These are phyloP conservation scores for Aspergillus arachidicola DNA, from an alignment of 2,329 filamentous ascomycete genomes.

Conservation along the genomic window DNA sequence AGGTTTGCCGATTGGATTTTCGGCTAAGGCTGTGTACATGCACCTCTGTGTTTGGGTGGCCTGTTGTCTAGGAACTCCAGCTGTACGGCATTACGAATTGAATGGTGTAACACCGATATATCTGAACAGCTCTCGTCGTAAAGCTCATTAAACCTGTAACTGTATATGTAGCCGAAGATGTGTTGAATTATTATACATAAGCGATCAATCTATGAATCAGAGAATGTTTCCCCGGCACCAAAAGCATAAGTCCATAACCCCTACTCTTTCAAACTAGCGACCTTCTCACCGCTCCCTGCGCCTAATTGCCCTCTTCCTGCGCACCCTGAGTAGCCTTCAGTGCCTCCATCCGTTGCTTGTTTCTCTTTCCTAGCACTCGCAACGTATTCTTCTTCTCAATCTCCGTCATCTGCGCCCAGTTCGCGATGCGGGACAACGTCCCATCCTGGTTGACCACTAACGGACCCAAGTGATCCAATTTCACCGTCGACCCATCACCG, in stretches of 20 bases:
- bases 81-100: neutral
- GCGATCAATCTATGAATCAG: neutral
- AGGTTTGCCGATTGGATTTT: constrained; percentile 25
- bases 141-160: neutral
- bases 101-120: neutral
- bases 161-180: neutral
- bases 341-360: constrained; percentile 62
- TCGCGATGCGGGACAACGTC: constrained; percentile 68
- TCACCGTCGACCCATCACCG: constrained; percentile 47
- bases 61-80: neutral
- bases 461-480: constrained; percentile 70
- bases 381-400: constrained; percentile 69
- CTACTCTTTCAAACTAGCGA: neutral
- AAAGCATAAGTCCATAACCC: neutral
- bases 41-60: neutral
- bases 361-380: constrained; percentile 68
- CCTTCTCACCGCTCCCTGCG: neutral
- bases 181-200: neutral
- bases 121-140: neutral
- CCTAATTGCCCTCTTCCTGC: constrained; percentile 1
- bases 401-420: constrained; percentile 73
- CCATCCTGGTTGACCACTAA: constrained; percentile 75
- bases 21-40: constrained; percentile 5
- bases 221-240: neutral
- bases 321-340: constrained; percentile 46